phyloP scores from a whole-genome alignment of 169 alveolate species.

The Eimeria zaria region DNA sequence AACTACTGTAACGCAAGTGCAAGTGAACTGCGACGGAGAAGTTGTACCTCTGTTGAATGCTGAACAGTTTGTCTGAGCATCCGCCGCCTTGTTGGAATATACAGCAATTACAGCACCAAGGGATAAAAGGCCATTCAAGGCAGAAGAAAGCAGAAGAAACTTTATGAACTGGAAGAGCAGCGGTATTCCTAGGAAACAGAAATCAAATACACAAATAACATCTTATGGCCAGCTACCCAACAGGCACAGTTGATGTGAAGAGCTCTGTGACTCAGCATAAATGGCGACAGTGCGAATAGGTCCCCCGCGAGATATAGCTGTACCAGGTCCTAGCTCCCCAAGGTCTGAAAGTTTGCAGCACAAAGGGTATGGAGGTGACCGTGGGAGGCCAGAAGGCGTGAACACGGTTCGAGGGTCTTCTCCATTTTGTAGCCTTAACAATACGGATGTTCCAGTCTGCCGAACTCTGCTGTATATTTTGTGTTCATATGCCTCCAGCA shows the following conservation, averaged over 20 bases:
- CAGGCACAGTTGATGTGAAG: neutral
- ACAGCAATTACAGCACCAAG: slow-evolving; percentile 56
- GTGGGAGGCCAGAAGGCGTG: slow-evolving; percentile 80
- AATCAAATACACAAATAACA: neutral
- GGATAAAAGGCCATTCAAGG: slow-evolving; percentile 64
- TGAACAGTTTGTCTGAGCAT: slow-evolving; percentile 59
- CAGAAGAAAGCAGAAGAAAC: slow-evolving; percentile 68
- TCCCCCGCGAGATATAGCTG: neutral
- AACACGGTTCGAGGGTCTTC: slow-evolving; percentile 71
- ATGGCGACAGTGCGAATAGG: neutral
- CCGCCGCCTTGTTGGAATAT: slow-evolving; percentile 67
- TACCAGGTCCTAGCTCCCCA: slow-evolving; percentile 84
- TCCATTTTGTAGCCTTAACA: slow-evolving; percentile 66
- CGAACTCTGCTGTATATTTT: slow-evolving; percentile 78
- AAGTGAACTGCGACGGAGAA: neutral
- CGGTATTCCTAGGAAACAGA: slow-evolving; percentile 73
- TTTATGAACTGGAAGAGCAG: slow-evolving; percentile 80
- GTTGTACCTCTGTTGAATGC: slow-evolving; percentile 57
- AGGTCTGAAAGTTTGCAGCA: slow-evolving; percentile 79
- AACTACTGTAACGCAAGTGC: neutral
- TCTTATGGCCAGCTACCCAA: neutral
- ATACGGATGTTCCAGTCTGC: slow-evolving; percentile 64
- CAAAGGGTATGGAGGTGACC: slow-evolving; percentile 76
- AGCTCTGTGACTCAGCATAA: neutral
- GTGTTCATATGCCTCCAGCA: slow-evolving; percentile 82